These are phyloP conservation scores for Colletotrichum lentis DNA, from an alignment of 2,329 filamentous ascomycete species.

Conservation along the genomic window DNA sequence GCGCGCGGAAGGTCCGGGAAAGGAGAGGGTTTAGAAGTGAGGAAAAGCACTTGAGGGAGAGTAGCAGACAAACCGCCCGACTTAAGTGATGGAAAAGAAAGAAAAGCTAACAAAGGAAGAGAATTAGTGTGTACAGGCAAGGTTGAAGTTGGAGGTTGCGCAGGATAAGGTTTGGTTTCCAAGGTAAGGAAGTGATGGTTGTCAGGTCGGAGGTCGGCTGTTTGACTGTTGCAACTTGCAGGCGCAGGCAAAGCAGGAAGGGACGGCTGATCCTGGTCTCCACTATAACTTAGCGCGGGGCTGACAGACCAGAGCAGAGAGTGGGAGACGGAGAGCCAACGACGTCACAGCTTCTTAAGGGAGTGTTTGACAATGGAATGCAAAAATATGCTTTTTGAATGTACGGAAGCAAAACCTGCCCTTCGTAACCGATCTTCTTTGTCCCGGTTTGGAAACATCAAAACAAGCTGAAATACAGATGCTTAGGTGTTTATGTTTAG, in stretches of 20 bases:
- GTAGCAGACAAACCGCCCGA: slow-evolving; percentile 25
- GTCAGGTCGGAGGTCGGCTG: slow-evolving; percentile 9
- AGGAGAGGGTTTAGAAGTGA: slow-evolving; percentile 8
- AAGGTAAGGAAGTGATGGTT: slow-evolving; percentile 15
- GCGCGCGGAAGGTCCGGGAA: slow-evolving; percentile 25
- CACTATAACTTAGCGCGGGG: slow-evolving; percentile 36
- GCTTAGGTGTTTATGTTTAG: neutral
- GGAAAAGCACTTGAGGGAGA: slow-evolving; percentile 23
- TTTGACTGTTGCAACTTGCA: slow-evolving; percentile 20
- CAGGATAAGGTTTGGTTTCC: slow-evolving; percentile 13
- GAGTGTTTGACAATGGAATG: neutral
- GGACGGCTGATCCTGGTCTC: slow-evolving; percentile 21
- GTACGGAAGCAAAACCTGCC: neutral
- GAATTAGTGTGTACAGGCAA: neutral
- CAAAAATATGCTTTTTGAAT: no score
- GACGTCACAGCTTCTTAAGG: slow-evolving; percentile 27
- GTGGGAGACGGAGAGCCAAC: neutral
- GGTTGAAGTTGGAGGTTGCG: slow-evolving; percentile 20
- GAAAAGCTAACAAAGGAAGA: neutral
- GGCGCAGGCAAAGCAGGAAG: slow-evolving; percentile 17
- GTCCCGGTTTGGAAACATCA: neutral
- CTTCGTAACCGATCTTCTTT: no score
- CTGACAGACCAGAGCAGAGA: slow-evolving; percentile 30
- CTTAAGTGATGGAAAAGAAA: slow-evolving; percentile 10
- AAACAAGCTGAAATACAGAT: no score